A percentile compares a stretch with the other conserved stretches of the same genome.
Evolutionary conservation across 257 asterid species (phyloP).

Genomic region (Nicotiana knightiana): DNA sequence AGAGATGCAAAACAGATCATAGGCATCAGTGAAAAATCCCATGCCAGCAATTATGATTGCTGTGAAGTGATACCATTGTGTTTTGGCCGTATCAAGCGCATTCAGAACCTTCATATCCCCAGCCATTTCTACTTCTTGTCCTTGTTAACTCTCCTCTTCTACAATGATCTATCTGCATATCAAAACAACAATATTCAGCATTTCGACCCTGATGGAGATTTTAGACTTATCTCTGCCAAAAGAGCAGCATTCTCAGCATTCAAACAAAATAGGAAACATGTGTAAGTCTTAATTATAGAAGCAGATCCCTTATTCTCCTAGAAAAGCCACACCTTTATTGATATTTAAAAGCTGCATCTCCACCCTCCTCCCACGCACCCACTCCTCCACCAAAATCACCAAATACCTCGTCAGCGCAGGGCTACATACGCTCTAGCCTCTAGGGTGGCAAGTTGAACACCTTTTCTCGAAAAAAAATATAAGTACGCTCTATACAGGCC

Average conservation of each 20-base stretch:
- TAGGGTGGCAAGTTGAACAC: no score
- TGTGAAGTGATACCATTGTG: conserved; percentile 62
- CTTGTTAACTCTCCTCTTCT: not conserved
- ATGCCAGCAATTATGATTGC: conserved; percentile 60
- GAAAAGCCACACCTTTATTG: no score
- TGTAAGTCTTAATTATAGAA: no score
- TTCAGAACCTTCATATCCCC: conserved; percentile 39
- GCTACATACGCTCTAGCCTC: no score
- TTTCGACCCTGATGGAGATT: not conserved
- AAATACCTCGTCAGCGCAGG: no score
- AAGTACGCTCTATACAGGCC: no score
- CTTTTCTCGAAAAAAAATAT: no score
- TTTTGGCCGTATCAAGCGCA: conserved; percentile 55
- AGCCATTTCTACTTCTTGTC: conserved; percentile 4
- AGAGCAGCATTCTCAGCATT: not conserved
- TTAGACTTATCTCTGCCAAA: not conserved
- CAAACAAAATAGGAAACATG: no score
- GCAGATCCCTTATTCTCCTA: no score
- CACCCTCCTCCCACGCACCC: no score
- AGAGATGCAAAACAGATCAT: conserved; percentile 59
- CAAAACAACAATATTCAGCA: not conserved
- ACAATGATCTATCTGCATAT: not conserved
- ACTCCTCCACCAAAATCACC: no score
- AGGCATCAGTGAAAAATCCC: conserved; percentile 70
- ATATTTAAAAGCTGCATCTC: no score